Conservation (phyloP, 108 stramenopile genomes). For the Cyclostephanos tholiformis region DNA sequence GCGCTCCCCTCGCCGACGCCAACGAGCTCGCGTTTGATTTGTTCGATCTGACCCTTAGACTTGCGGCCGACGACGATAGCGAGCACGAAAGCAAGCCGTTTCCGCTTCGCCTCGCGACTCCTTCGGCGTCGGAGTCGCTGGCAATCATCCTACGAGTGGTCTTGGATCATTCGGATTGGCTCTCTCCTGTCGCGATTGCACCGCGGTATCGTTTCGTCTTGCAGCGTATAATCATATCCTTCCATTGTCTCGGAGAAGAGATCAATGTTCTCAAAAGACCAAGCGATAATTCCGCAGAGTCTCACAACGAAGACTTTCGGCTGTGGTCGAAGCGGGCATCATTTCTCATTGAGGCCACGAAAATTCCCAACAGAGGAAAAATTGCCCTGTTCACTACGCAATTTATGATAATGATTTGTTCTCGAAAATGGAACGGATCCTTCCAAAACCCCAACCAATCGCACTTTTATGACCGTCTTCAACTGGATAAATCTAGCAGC, state of each 20-base stretch:
- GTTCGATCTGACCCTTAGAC: slow-evolving; percentile 42
- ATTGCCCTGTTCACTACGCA: slow-evolving; percentile 39
- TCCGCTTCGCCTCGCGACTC: slow-evolving; percentile 32
- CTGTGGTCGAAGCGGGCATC: slow-evolving; percentile 34
- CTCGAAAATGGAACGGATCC: slow-evolving; percentile 4
- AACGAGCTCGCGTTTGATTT: slow-evolving; percentile 41
- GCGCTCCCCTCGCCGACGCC: slow-evolving; percentile 33
- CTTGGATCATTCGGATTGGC: slow-evolving; percentile 46
- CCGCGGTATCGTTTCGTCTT: slow-evolving; percentile 29
- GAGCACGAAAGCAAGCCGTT: slow-evolving; percentile 33
- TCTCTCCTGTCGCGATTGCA: slow-evolving; percentile 23
- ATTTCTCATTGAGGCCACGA: slow-evolving; percentile 23
- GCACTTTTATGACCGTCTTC: slow-evolving; percentile 34
- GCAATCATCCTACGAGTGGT: slow-evolving; percentile 32
- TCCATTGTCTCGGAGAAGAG: slow-evolving; percentile 13
- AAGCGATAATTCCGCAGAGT: neutral
- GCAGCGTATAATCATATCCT: slow-evolving; percentile 21
- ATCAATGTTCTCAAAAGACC: neutral
- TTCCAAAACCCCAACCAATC: neutral
- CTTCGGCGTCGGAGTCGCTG: slow-evolving; percentile 39
- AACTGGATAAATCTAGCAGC: slow-evolving; percentile 29
- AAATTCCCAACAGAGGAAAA: slow-evolving; percentile 24
- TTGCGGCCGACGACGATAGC: slow-evolving; percentile 39
- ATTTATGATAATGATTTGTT: slow-evolving; percentile 36
- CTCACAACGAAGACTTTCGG: slow-evolving; percentile 3